Base-by-base conservation (phyloP, 2,329 filamentous ascomycete genomes). In the Cytospora schulzeri region DNA sequence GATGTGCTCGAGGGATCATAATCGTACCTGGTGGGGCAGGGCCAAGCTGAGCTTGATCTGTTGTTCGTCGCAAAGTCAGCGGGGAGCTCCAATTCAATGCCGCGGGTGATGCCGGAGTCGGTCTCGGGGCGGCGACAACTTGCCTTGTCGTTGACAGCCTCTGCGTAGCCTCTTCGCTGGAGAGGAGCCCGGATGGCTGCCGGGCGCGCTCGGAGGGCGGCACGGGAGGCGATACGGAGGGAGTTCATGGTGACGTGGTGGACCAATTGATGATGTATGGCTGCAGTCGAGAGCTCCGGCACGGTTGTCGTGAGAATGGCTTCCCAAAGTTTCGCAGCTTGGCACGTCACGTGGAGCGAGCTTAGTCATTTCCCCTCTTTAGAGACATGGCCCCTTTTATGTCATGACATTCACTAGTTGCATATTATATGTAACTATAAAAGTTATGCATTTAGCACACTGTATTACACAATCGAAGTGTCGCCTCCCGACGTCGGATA, bases 21-120 rank as follows among this genome's bases (percentile, higher is more conserved):
- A 35, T 76, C 91, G 81, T 92, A 98, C 95, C 93, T 97, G 91
- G 84, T 98, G 94, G 83, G 95, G 95, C 74, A 99, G 91, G 79
- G 91, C 88, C 84, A 99, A 86, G 85, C 92, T 97, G 84, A 99
- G 89, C 89, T 96, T 96, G 87, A 99, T 96, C 87, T 89, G 73
- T 68, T 66, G 15, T 55, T 55, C 28, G 50, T 63, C 52, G 58
- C 48, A 56, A 66, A 56, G 57, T 66, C 57, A 63, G 58, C n/a
- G 41, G 50, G n/a, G 45, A 67, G 53, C 38, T 65, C 33, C 57
- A 17, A 28, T 33, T n/a, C 38, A 41, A 57, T 55, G 29, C 54
- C 26, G 50, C 58, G 62, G 60, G 54, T 57, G 55, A 61, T 57
- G 65, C 62, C 57, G 65, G 62, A 62, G 56, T 65, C 53, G 62